Evolutionary conservation across 345 rosid genomes (phyloP), one percentile per base, ranked within the genome.

Genomic region (Noccaea caerulescens): DNA sequence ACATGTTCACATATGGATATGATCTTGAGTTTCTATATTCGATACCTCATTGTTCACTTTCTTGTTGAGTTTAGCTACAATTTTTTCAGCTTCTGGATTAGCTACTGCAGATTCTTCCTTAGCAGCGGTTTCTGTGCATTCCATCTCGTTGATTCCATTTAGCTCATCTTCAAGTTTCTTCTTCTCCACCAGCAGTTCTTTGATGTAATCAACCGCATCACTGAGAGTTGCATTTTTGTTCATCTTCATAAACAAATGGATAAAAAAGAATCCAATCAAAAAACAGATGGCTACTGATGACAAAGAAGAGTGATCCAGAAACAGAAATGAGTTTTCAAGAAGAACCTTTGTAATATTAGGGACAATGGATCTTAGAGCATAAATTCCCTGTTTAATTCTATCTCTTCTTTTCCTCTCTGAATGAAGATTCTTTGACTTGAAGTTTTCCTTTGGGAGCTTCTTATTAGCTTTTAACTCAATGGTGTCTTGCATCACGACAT

Each of bases 271-370:
- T 46, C 39, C 10, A 20, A 27, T 42, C 16, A 72, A 43, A 60
- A 20, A 20, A 20, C 23, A 20, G 2, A 57, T 20, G 10, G 44
- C 13, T 11, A 12, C 0, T 10, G 18, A 25, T 62, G 30, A 25
- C 16, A 23, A 23, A 44, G 14, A 58, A 12, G 32, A 32, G 53
- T 20, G n/a, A 42, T 58, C 34, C 0, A 63, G 39, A 47, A 45
- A 63, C 49, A 10, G 27, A 33, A 63, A 9, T 43, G 58, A 69
- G 59, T 32, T 62, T 62, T 63, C 32, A 38, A 32, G 60, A 63
- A 58, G 54, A 58, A 94, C 99, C 93, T 94, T 91, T 75, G 97
- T 72, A 73, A 91, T 84, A 39, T 85, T 89, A 41, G 96, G 99
- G 59, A 88, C 97, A 10, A 84, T 54, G 23, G 90, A 70, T 8